Base-by-base conservation (phyloP, 441 rosid genomes). In the Gossypium davidsonii region DNA sequence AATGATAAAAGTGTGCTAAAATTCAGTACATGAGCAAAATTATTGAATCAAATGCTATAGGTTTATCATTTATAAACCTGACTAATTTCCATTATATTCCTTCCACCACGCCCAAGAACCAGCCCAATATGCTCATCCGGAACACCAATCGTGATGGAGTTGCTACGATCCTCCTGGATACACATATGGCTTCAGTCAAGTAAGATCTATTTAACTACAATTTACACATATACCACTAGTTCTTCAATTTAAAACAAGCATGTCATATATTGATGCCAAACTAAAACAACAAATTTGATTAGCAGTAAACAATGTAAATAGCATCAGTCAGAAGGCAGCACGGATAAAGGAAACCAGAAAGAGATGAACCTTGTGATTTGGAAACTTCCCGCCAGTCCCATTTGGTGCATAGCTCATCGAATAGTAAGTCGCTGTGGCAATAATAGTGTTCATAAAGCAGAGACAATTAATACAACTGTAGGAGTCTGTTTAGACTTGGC, bases 31-130 rank as follows among this genome's bases (percentile, higher is more conserved):
- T 17, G 9, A 44, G 34, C 11, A 17, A 44, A 5, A 60, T 5
- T 15, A 60, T 8, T 42, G 74, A 66, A 73, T 37, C 60, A 57
- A 70, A 72, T 31, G 20, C 37, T 5, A 52, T 18, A 3, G 56
- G 49, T 37, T 46, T 52, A 15, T 63, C 39, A 67, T 65, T 12
- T 73, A 70, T 53, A 10, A 58, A 94, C 99, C 98, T 93, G 98
- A 79, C 90, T 90, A 76, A 96, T 96, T 67, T 96, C 98, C 94
- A 86, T 85, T 67, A 93, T 89, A 77, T 90, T 96, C 84, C 98
- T 87, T 80, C 99, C 99, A 76, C 97, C 97, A 23, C 98, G 97
- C 55, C 99, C 98, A 78, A 93, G 93, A 78, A 96, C 93, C 80
- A 96, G 72, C 28, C 99, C 99, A 26, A 93, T 87, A 83, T 89